Conservation (phyloP, 129 eudicot species). For the Tagetes erecta region DNA sequence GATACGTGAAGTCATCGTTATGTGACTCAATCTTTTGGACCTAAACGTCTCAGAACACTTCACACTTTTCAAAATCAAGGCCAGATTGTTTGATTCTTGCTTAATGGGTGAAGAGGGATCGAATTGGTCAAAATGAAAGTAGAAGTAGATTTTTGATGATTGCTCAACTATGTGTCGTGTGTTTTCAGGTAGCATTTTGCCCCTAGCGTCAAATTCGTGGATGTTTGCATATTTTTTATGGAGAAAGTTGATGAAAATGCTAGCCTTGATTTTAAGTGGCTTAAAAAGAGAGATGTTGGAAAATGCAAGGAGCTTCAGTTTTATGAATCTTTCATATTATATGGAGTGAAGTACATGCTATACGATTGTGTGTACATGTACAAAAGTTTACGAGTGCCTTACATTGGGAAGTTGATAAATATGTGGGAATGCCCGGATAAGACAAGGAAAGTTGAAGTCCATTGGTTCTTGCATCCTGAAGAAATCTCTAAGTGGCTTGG, state of each 20-base stretch:
- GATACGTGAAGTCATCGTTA: not conserved
- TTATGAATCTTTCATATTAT: conserved; percentile 70
- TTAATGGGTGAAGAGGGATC: conserved; percentile 17
- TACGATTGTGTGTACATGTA: conserved; percentile 74
- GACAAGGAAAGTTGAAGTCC: conserved; percentile 58
- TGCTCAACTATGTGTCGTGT: conserved; percentile 32
- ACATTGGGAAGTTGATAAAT: conserved; percentile 67
- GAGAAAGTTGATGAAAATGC: conserved; percentile 33
- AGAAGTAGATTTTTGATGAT: conserved; percentile 1
- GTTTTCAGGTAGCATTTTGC: conserved; percentile 39
- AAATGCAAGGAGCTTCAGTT: conserved; percentile 53
- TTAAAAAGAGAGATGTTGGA: conserved; percentile 52
- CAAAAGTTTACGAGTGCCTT: conserved; percentile 51
- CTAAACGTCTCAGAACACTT: not conserved
- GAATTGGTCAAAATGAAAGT: conserved; percentile 20
- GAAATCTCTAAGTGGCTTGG: conserved; percentile 57
- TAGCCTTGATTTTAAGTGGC: conserved; percentile 64
- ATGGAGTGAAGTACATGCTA: conserved; percentile 57
- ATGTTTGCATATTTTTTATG: conserved; percentile 33
- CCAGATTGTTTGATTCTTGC: not conserved
- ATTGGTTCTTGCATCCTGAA: conserved; percentile 71
- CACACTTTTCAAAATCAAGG: not conserved
- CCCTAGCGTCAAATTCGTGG: conserved; percentile 19
- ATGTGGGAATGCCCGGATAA: conserved; percentile 60
- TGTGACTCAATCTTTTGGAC: not conserved